phyloP scores from a whole-genome alignment of 108 stramenopile species.

The Hondaea fermentalgiana region DNA sequence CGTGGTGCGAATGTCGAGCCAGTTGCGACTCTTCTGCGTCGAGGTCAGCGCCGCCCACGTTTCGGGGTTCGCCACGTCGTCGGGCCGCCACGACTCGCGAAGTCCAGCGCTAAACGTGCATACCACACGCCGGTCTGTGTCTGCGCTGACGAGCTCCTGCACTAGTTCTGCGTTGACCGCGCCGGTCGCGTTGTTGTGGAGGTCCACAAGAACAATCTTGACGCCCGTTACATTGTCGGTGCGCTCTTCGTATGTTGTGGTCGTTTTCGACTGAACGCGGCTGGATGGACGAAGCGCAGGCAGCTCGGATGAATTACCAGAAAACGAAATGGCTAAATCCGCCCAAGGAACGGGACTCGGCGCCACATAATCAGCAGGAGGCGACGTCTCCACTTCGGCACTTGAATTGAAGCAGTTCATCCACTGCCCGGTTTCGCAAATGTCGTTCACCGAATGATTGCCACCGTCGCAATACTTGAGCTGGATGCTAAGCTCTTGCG shows the following conservation, averaged over 20 bases:
- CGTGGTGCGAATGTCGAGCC: neutral
- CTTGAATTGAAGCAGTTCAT: neutral
- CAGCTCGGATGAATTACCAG: neutral
- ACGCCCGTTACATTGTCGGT: neutral
- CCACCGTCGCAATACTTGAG: neutral
- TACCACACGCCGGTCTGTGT: neutral
- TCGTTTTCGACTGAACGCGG: neutral
- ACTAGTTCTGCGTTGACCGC: neutral
- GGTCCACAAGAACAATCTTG: neutral
- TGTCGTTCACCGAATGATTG: neutral
- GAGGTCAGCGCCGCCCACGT: neutral
- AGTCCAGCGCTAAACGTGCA: neutral
- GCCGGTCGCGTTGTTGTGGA: neutral
- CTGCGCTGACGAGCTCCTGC: neutral
- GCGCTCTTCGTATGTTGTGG: neutral
- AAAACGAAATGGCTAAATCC: neutral
- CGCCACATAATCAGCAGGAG: neutral
- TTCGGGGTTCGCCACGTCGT: neutral
- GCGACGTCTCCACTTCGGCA: neutral
- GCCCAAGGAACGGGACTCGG: neutral
- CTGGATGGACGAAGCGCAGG: neutral
- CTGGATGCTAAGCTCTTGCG: neutral
- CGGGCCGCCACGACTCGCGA: neutral
- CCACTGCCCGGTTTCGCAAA: neutral
- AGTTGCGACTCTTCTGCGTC: neutral